Percentiles rank a stretch among this genome's conserved stretches.
phyloP scores from a whole-genome alignment of 345 rosid species.

The Salix dunnii region DNA sequence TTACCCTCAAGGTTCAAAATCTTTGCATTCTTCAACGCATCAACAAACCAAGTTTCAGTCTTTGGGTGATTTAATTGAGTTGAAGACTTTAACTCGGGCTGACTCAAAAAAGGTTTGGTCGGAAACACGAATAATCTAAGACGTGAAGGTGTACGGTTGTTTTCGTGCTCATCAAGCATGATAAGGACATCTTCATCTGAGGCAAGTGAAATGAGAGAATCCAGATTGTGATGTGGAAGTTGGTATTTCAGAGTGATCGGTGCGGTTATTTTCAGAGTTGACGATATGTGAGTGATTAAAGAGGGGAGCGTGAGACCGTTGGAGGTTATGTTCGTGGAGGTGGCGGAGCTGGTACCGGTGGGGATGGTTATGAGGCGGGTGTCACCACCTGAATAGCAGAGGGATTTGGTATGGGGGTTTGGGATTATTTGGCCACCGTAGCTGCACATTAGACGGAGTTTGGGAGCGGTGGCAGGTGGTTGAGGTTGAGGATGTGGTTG shows the following conservation, averaged over 20 bases:
- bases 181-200: conserved; percentile 43
- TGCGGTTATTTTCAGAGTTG: conserved; percentile 26
- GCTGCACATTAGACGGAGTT: conserved; percentile 79
- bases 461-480: conserved; percentile 10
- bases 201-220: conserved; percentile 45
- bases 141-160: conserved; percentile 26
- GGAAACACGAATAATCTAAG: conserved; percentile 40
- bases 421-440: conserved; percentile 64
- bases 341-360: neutral
- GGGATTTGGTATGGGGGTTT: conserved; percentile 46
- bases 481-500: neutral
- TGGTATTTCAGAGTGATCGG: conserved; percentile 47
- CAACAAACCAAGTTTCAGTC: conserved; percentile 76
- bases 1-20: conserved; percentile 34
- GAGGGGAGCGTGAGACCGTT: conserved; percentile 26
- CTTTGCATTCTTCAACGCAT: conserved; percentile 61
- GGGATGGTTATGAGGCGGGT: conserved; percentile 48
- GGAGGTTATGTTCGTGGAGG: conserved; percentile 4
- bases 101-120: neutral
- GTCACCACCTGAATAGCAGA: conserved; percentile 48
- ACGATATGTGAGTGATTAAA: conserved; percentile 33
- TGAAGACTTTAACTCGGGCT: neutral
- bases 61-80: conserved; percentile 52
- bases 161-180: conserved; percentile 42
- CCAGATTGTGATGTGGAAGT: conserved; percentile 47